Evolutionary conservation across 495 filamentous ascomycete species (phyloP), one percentile per base, ranked within the genome.

Genomic region (Aspergillus egyptiacus): DNA sequence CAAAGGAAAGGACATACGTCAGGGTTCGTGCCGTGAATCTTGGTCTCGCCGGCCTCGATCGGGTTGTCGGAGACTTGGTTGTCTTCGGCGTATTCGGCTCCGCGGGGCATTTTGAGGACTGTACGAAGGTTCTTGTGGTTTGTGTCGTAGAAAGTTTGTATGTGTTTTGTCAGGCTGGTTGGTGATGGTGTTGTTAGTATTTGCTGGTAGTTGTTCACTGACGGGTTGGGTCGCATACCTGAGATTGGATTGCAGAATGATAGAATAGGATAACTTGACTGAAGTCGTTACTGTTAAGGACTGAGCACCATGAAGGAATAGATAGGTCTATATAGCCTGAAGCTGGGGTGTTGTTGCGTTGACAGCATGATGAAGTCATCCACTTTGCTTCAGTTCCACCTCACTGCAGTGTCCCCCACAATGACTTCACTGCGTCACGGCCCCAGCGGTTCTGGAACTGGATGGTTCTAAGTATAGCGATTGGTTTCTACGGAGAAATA

Each of bases 31-130:
- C 69, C 71, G 59, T 74, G 71, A 39, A 53, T 64, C 59, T 73
- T 72, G 46, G 48, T 73, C 23, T 66, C 53, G 38, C 68, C 72
- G 25, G 66, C 51, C 45, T 76, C 76, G 32, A 77, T 66, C 27
- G 72, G 56, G 58, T 77, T 76, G 55, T 77, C 75, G 56, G 70
- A 43, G 27, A 31, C 71, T 35, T 72, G 67, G 50, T 67, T 67
- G 54, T 74, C 48, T 33, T 64, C 63, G 58, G 73, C 69, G 65
- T 65, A 77, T 31, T 75, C 68, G 38, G 71, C 72, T 59, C 74
- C 74, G 58, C 73, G 73, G 60, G 67, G 65, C 74, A 77, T 77
- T 50, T 27, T 70, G 66, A 14, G 41, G 33, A 15, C 3, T 36
- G 8, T 36, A 13, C 15, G 33, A 18, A 15, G 15, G 2, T 36